phyloP scores from a whole-genome alignment of 768 basidiomycete genomes.

The Rhizopogon rudus region DNA sequence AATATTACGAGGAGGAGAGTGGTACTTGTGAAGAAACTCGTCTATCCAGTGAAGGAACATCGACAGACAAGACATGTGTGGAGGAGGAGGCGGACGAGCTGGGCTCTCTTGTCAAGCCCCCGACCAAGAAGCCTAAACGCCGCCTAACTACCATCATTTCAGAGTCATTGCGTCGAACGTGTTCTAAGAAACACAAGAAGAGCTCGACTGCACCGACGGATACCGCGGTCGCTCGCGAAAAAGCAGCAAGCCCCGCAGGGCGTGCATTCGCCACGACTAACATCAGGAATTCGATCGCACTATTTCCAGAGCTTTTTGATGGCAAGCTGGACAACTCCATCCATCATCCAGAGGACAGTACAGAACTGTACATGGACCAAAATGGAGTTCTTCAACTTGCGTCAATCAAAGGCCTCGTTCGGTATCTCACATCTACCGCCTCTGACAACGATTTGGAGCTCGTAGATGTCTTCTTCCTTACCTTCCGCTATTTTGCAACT shows the following conservation, averaged over 20 bases:
- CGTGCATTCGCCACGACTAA: conserved; percentile 21
- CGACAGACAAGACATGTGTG: not conserved
- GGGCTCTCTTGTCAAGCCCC: not conserved
- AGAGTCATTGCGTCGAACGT: not conserved
- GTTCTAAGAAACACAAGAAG: not conserved
- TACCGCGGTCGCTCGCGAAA: not conserved
- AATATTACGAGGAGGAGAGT: not conserved
- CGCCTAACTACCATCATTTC: conserved; percentile 11
- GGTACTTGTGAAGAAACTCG: not conserved
- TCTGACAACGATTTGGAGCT: conserved; percentile 36
- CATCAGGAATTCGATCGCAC: conserved; percentile 21
- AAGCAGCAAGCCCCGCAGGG: conserved; percentile 1
- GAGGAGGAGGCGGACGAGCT: not conserved
- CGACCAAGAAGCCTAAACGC: conserved; percentile 3
- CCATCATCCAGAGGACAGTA: conserved; percentile 23
- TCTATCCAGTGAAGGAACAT: not conserved
- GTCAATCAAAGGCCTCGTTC: conserved; percentile 38
- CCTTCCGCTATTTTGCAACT: conserved; percentile 64
- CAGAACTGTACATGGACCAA: conserved; percentile 24
- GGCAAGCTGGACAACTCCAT: conserved; percentile 24
- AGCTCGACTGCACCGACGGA: not conserved
- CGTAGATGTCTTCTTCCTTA: conserved; percentile 57
- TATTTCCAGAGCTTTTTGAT: conserved; percentile 22
- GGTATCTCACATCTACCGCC: conserved; percentile 41
- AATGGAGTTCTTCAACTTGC: conserved; percentile 26